Evolutionary conservation across 2,329 filamentous ascomycete species (phyloP), one percentile per base, ranked within the genome.

Genomic region (Orbilia ellipsospora): DNA sequence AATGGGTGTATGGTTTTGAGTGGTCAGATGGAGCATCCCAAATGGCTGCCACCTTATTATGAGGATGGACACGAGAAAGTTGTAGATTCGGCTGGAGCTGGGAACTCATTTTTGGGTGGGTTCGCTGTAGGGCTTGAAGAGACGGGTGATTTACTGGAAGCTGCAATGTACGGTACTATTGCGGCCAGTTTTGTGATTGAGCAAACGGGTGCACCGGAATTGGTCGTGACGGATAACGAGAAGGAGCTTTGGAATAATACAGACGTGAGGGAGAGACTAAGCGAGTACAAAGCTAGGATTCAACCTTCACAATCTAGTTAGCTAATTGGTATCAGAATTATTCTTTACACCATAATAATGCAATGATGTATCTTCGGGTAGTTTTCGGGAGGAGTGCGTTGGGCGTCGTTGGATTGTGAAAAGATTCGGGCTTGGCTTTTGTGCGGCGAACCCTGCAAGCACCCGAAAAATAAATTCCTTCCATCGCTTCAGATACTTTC

Each of bases 41-140:
- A 28, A 26, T 82, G 81, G 82, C 57, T 83, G 5, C 80, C 80
- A 2, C 78, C 82, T 0, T 82, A 78, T 60, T 79, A 81, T 61
- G 50, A 66, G 13, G 18, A 50, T 3, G 42, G 56, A 2, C 40
- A 55, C 44, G 23, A 52, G 4, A 78, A 75, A 13, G 77, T 83
- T 0, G 77, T 83, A 18, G 82, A 83, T 65, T 78, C 81, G 0
- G 83, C 82, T 26, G 81, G 82, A 0, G 82, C 81, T 0, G 82
- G 82, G 2, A 83, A 83, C 64, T 79, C 82, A 0, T 83, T 83
- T 51, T 75, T 83, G 2, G 82, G 82, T 6, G 81, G 80, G 0
- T 80, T 80, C 60, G 76, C 79, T 2, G 66, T 81, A 13, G 79
- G 80, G 3, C 80, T 81, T 28, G 55, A 78, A 20, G 63, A 75